These are phyloP conservation scores for Hypoxylon subgilvum DNA, from an alignment of 495 filamentous ascomycete genomes.

Conservation along the genomic window DNA sequence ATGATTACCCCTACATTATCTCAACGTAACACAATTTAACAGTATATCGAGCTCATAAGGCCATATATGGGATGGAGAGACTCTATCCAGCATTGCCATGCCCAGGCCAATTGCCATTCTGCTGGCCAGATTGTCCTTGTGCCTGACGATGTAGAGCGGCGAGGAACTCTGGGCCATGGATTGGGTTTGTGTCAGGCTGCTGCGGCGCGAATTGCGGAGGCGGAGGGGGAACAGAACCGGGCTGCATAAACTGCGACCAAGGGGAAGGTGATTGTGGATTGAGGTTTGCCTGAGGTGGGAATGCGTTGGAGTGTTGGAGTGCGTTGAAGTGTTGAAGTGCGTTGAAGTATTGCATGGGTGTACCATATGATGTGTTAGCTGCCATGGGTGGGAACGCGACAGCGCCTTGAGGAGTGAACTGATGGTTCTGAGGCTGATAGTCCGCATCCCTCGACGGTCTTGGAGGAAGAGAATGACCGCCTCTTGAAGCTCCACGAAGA, in stretches of 20 bases:
- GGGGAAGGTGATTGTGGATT: constrained; percentile 32
- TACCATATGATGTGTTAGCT: constrained; percentile 29
- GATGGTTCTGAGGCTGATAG: constrained; percentile 37
- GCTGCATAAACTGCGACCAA: constrained; percentile 36
- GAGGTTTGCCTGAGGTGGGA: too few relatives aligned
- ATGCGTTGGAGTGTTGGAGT: too few relatives aligned
- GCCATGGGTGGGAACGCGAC: constrained; percentile 21
- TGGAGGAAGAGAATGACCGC: constrained; percentile 44
- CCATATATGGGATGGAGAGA: background rate
- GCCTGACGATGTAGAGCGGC: constrained; percentile 50
- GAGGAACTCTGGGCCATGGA: constrained; percentile 72
- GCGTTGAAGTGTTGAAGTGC: too few relatives aligned
- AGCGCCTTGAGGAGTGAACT: constrained; percentile 30
- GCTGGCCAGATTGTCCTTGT: constrained; percentile 51
- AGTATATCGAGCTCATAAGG: background rate
- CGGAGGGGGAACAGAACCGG: constrained; percentile 39
- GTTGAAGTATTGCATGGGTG: too few relatives aligned
- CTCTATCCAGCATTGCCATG: constrained; percentile 31
- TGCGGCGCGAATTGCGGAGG: constrained; percentile 38
- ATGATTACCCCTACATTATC: too few relatives aligned
- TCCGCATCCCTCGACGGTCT: constrained; percentile 40
- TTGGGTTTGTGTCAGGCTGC: constrained; percentile 36
- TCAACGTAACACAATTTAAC: too few relatives aligned
- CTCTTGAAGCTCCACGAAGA: constrained; percentile 41
- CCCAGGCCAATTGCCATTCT: constrained; percentile 38